Evolutionary conservation across 345 rosid genomes (phyloP), one percentile per base, ranked within the genome.

Genomic region (Mangifera indica): DNA sequence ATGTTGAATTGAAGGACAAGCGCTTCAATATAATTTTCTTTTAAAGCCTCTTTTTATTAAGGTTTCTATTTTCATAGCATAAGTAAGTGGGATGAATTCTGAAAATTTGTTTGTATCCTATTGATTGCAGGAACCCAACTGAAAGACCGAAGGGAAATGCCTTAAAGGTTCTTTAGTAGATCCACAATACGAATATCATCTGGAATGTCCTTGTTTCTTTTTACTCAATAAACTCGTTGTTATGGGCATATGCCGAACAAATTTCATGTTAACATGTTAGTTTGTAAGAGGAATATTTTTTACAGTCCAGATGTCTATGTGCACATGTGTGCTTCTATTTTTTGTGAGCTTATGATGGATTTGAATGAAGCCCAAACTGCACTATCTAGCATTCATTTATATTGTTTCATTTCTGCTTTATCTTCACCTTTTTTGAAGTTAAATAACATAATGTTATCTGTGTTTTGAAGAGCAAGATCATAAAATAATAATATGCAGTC

Each of bases 151-250:
- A 48, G 54, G 25, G 49, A 32, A 52, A 58, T 60, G 42, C 48
- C 34, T 42, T 52, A n/a, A 73, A 73, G 9, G 71, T 66, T 46
- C 44, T 66, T 54, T 14, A 49, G 67, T 34, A 49, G 74, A 42
- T 14, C 21, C 12, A 7, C 25, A 10, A 29, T 51, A 25, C 15
- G 24, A 49, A 55, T 17, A 49, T 13, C 17, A 26, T 51, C 42
- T 59, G 55, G 70, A 53, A 6, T 12, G 15, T 60, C 49, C 20
- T 37, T 44, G 17, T 29, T 40, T 57, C 46, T 52, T 32, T 67
- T 14, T 4, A n/a, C 58, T 67, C 13, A 81, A 77, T 71, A 81
- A 77, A 66, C 42, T 26, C 34, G 2, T 29, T 25, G 63, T 32
- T 64, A 34, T 40, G 70, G 46, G 56, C 59, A 21, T 57, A 15